phyloP scores from a whole-genome alignment of 805 yeast species.

The Cyberlindnera sargentensis region DNA sequence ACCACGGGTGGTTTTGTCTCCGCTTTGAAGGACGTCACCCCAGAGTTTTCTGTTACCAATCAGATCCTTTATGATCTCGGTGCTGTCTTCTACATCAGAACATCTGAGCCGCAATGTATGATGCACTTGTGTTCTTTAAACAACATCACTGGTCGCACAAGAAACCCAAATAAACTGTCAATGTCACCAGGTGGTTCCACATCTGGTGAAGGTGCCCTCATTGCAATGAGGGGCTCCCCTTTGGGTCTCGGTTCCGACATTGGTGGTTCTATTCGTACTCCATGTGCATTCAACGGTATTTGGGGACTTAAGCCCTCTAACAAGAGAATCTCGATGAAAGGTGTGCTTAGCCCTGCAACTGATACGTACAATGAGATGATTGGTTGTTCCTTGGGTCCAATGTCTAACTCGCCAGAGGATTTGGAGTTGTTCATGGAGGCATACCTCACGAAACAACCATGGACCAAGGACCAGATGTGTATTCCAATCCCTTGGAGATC shows the following conservation, averaged over 20 bases:
- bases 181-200: slow-evolving; percentile 68
- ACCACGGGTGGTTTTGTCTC: slow-evolving; percentile 58
- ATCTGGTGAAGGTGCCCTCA: slow-evolving; percentile 65
- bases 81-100: slow-evolving; percentile 57
- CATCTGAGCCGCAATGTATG: slow-evolving; percentile 61
- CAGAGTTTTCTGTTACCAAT: slow-evolving; percentile 40
- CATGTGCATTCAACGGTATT: slow-evolving; percentile 57
- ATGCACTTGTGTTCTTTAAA: slow-evolving; percentile 64
- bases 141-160: slow-evolving; percentile 51
- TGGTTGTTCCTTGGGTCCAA: slow-evolving; percentile 61
- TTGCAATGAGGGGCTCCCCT: slow-evolving; percentile 52
- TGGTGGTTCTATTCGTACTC: slow-evolving; percentile 65
- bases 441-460: slow-evolving; percentile 44
- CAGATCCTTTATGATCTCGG: slow-evolving; percentile 28
- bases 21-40: slow-evolving; percentile 39
- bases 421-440: slow-evolving; percentile 60
- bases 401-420: slow-evolving; percentile 59
- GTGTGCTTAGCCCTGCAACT: slow-evolving; percentile 7
- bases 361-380: slow-evolving; percentile 42
- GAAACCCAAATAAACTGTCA: slow-evolving; percentile 50
- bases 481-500: slow-evolving; percentile 35
- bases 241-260: slow-evolving; percentile 66
- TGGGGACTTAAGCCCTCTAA: slow-evolving; percentile 61
- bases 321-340: slow-evolving; percentile 39
- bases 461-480: slow-evolving; percentile 38